Base-by-base conservation (phyloP, 441 rosid genomes). In the Euphorbia schlechtendalii region DNA sequence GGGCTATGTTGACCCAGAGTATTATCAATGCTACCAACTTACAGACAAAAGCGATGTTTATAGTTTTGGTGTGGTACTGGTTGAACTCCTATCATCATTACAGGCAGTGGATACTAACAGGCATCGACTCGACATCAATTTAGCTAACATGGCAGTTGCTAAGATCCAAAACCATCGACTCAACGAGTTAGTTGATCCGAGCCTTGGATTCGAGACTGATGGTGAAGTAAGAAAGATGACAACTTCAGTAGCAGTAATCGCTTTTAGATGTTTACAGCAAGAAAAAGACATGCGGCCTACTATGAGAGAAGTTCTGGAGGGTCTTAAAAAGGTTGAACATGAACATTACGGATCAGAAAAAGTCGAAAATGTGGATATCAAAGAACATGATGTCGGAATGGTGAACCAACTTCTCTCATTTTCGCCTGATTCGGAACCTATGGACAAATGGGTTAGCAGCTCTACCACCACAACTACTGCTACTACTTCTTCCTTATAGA, bases 31-130 rank as follows among this genome's bases (percentile, higher is more conserved):
- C 82, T 86, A 77, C 77, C 79, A 81, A 12, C 83, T 86, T 8
- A 86, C 88, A 1, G 81, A 76, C 64, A 86, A 86, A 71, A 86
- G 91, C 7, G 91, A 86, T 56, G 91, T 86, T n/a, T 86, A 83
- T 38, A 86, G 91, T 61, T 86, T 81, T 4, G 92, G 92, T 0
- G 92, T 86, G 0, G 88, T 86, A 34, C 52, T 86, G 62, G 60
- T 82, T 9, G 88, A 86, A 78, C 77, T 86, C 17, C 56, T 86
- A 57, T 82, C 89, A 28, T 73, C 84, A 2, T 63, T 78, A 24
- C 52, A 61, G 40, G 85, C 92, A 0, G 89, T 86, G 27, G 89
- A 86, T 76, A 79, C 80, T 34, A 76, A 28, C 20, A 79, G 92
- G 73, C 74, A 75, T 20, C 65, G 71, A 21, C 76, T 74, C 0